Percentiles rank a stretch among this genome's conserved stretches.
Evolutionary conservation across 2,329 filamentous ascomycete genomes (phyloP).

Genomic region (Colletotrichum sp.): DNA sequence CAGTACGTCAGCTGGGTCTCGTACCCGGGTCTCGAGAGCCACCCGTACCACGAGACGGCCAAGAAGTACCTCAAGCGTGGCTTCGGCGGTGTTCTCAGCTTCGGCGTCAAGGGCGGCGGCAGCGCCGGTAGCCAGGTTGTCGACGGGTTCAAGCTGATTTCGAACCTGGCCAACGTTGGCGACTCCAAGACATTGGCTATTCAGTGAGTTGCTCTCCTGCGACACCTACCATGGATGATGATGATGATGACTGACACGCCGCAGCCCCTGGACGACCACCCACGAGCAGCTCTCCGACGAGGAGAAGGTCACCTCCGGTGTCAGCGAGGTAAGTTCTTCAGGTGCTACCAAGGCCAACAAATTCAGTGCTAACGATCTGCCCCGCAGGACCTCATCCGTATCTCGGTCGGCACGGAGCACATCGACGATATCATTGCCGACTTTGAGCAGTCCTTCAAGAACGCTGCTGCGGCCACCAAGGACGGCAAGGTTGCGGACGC

Average conservation of each 20-base stretch:
- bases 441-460: conserved; percentile 88
- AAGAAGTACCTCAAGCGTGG: conserved; percentile 88
- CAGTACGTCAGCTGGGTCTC: conserved; percentile 90
- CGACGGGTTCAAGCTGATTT: conserved; percentile 93
- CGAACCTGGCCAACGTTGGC: conserved; percentile 94
- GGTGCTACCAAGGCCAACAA: neutral
- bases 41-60: conserved; percentile 78
- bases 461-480: conserved; percentile 52
- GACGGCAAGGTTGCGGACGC: conserved; percentile 30
- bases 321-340: conserved; percentile 67
- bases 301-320: conserved; percentile 81
- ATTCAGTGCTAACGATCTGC: neutral
- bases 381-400: conserved; percentile 82
- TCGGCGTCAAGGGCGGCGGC: conserved; percentile 90
- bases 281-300: conserved; percentile 89
- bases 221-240: neutral
- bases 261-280: conserved; percentile 84
- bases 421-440: conserved; percentile 97
- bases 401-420: conserved; percentile 94
- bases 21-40: conserved; percentile 86
- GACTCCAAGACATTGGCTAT: conserved; percentile 95
- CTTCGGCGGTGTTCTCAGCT: conserved; percentile 89
- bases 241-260: neutral
- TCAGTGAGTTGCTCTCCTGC: conserved; percentile 53
- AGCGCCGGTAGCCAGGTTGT: conserved; percentile 86